A percentile compares a stretch with the other conserved stretches of the same genome.
These are phyloP conservation scores for Tylopilus cervinicoccineus DNA, from an alignment of 768 basidiomycete genomes.

Conservation along the genomic window DNA sequence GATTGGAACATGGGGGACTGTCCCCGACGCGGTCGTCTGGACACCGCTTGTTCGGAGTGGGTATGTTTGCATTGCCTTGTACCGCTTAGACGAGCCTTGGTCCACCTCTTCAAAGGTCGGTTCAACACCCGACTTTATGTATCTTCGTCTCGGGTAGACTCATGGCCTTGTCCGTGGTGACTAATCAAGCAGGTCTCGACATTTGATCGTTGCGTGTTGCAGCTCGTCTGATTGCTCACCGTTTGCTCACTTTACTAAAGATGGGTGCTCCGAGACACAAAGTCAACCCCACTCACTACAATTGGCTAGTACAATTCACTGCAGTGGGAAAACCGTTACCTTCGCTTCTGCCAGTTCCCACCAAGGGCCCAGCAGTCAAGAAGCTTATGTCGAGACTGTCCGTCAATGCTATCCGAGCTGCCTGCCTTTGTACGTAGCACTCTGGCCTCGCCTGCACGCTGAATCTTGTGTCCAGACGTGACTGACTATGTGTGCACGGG, in stretches of 20 bases:
- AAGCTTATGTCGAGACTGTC: conserved; percentile 5
- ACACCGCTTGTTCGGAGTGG: conserved; percentile 9
- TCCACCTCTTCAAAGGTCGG: background rate
- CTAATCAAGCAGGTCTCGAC: background rate
- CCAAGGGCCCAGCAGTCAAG: conserved; percentile 3
- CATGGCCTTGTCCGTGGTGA: background rate
- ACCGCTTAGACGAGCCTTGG: conserved; percentile 2
- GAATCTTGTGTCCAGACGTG: background rate
- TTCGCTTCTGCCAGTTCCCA: conserved; percentile 1
- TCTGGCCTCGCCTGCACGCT: background rate
- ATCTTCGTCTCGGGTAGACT: background rate
- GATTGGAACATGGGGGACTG: conserved; percentile 6
- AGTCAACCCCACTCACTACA: background rate
- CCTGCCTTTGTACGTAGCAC: conserved; percentile 12
- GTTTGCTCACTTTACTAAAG: background rate
- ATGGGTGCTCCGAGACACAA: background rate
- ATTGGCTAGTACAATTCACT: background rate
- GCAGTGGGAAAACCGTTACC: background rate
- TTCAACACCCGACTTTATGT: conserved; percentile 12
- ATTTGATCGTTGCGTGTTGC: background rate
- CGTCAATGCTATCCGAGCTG: background rate
- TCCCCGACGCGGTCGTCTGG: conserved; percentile 17
- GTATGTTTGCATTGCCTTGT: conserved; percentile 11
- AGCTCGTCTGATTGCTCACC: background rate
- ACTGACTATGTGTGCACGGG: background rate